These are phyloP conservation scores for Pseudopyrenochaeta lycopersici DNA, from an alignment of 2,329 filamentous ascomycete genomes.

Conservation along the genomic window DNA sequence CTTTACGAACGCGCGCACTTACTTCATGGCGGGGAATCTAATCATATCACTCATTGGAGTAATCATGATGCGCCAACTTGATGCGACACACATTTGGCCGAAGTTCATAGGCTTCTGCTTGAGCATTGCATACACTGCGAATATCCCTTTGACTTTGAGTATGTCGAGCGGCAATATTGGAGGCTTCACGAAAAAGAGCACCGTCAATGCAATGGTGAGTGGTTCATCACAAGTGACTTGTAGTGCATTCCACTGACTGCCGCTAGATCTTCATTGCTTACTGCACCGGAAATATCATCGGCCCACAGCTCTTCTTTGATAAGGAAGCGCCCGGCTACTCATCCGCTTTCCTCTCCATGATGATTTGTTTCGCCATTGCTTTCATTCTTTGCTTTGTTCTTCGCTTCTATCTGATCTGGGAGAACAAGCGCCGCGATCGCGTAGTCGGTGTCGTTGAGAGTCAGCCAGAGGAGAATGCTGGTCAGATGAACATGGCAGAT, in stretches of 20 bases:
- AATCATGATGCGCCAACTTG: constrained; percentile 32
- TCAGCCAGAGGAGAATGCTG: constrained; percentile 1
- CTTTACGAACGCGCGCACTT: constrained; percentile 16
- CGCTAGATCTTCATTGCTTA: background rate
- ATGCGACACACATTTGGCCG: background rate
- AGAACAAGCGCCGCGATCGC: constrained; percentile 17
- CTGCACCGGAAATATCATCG: background rate
- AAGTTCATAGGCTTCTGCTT: constrained; percentile 41
- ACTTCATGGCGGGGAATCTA: constrained; percentile 23
- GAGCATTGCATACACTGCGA: constrained; percentile 48
- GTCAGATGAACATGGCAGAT: constrained; percentile 13
- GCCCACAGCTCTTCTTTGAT: background rate
- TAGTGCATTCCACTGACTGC: too few relatives aligned
- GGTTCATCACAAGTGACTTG: too few relatives aligned
- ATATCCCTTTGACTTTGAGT: constrained; percentile 48
- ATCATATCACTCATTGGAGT: constrained; percentile 31
- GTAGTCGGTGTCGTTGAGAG: constrained; percentile 8
- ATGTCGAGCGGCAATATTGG: constrained; percentile 49
- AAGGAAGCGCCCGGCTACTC: background rate
- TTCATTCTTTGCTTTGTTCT: constrained; percentile 16
- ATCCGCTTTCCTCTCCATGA: constrained; percentile 19
- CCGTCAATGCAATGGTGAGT: constrained; percentile 58
- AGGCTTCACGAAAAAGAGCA: constrained; percentile 56
- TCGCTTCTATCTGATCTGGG: constrained; percentile 16
- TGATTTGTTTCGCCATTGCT: constrained; percentile 15